Base-by-base conservation (phyloP, 805 yeast species). In the Candida odintsovae region DNA sequence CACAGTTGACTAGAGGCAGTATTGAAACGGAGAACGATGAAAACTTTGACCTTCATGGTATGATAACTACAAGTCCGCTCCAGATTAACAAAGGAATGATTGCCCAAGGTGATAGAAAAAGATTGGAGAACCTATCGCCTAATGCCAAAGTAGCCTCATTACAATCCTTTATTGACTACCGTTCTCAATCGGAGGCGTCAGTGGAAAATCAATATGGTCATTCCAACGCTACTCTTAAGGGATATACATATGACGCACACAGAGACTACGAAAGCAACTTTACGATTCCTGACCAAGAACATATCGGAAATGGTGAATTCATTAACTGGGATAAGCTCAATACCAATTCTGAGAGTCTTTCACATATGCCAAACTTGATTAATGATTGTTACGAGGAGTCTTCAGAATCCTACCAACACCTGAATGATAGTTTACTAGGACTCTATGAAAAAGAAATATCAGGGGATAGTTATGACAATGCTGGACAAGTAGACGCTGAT, bases 11-110 rank as follows among this genome's bases (percentile, higher is more conserved):
- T 1, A 52, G 50, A 15, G 50, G 47, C 18, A 46, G 48, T n/a
- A 13, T 26, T 1, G 44, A 45, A 11, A 49, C 51, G 23, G 16
- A 21, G 3, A 51, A 50, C n/a, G 55, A 54, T 43, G 58, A 54
- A 31, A 54, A 50, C 37, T 42, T 25, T 19, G 41, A 45, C 21
- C 35, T 41, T 20, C 19, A 16, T n/a, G 36, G 20, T 16, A 33
- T n/a, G 20, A 16, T 16, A 7, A 33, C 36, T 33, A 33, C 20
- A 33, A 33, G 20, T 16, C 36, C 20, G 2, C 36, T 33, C 15
- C 36, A 33, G 20, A 16, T 33, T 33, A 16, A 33, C 12, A 33
- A 18, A 18, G 36, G 36, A 28, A 4, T 28, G 11, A 16, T 18
- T 33, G 36, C 3, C 5, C 18, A 9, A 16, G 20, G 11, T 2